phyloP scores from a whole-genome alignment of 2,329 filamentous ascomycete genomes.

The Colletotrichum kahawae region DNA sequence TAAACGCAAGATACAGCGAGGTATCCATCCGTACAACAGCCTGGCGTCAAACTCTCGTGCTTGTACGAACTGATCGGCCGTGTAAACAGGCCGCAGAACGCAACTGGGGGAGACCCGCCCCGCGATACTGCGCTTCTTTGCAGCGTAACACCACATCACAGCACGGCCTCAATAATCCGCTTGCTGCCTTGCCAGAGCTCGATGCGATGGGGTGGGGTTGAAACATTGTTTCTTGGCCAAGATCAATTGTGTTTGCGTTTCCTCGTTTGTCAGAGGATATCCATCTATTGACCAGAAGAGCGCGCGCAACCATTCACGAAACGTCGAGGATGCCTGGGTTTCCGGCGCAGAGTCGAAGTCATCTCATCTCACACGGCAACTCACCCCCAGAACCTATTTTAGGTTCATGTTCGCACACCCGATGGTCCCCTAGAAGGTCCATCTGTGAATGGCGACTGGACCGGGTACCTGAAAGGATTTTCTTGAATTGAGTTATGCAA shows the following conservation, averaged over 20 bases:
- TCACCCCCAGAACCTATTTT: neutral
- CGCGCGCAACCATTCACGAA: neutral
- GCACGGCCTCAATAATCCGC: neutral
- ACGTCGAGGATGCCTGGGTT: neutral
- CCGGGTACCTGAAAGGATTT: neutral
- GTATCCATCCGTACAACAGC: neutral
- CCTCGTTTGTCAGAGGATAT: neutral
- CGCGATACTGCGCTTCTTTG: neutral
- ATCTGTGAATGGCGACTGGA: neutral
- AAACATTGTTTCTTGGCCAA: neutral
- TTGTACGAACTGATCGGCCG: neutral
- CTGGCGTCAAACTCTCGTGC: neutral
- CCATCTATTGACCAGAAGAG: neutral
- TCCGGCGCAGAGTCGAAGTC: neutral
- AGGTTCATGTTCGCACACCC: neutral
- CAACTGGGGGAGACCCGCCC: neutral
- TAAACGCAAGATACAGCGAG: neutral
- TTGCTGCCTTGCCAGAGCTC: neutral
- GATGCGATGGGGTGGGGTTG: neutral
- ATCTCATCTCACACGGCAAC: neutral
- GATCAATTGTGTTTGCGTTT: neutral
- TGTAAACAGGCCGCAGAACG: neutral
- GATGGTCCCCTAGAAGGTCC: neutral
- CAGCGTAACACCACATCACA: neutral
- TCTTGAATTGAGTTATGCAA: neutral